Evolutionary conservation across 2,329 filamentous ascomycete species (phyloP).

Genomic region (Macrophomina pseudophaseolina): DNA sequence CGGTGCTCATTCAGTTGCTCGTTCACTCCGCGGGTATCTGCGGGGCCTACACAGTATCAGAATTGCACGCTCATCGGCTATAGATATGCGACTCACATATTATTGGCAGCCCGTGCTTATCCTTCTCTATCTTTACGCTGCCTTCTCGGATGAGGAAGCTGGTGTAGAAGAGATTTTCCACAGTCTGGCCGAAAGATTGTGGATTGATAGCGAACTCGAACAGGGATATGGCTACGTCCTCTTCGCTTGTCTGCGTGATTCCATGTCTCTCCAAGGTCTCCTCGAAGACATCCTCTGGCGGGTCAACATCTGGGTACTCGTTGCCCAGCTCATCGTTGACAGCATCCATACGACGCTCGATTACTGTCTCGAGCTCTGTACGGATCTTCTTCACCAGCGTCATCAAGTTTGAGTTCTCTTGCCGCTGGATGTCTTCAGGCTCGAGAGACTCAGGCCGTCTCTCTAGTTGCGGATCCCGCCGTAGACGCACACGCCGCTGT

Average conservation of each 20-base stretch:
- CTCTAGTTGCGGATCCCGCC: slow-evolving; percentile 18
- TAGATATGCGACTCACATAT: slow-evolving; percentile 66
- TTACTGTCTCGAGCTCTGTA: slow-evolving; percentile 58
- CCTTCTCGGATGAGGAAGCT: slow-evolving; percentile 93
- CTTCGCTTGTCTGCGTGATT: slow-evolving; percentile 62
- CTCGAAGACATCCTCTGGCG: slow-evolving; percentile 46
- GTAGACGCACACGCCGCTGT: slow-evolving; percentile 73
- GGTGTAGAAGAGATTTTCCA: slow-evolving; percentile 97
- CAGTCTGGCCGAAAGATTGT: slow-evolving; percentile 85
- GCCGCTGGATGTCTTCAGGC: slow-evolving; percentile 76
- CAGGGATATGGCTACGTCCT: slow-evolving; percentile 69
- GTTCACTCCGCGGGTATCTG: slow-evolving; percentile 54
- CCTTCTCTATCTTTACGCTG: slow-evolving; percentile 72
- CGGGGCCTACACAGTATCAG: slow-evolving; percentile 44
- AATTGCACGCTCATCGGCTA: not conserved
- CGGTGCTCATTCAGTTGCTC: slow-evolving; percentile 61
- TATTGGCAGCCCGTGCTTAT: slow-evolving; percentile 76
- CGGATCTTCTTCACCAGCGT: slow-evolving; percentile 78
- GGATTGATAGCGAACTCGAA: slow-evolving; percentile 92
- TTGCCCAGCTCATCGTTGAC: slow-evolving; percentile 52
- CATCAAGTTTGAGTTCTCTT: slow-evolving; percentile 81
- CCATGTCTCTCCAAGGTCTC: slow-evolving; percentile 68
- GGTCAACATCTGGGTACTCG: slow-evolving; percentile 34
- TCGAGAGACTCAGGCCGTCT: slow-evolving; percentile 25
- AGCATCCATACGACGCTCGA: slow-evolving; percentile 43